Evolutionary conservation across 169 alveolate species (phyloP), one percentile per base, ranked within the genome.

Genomic region (Babesia microti): DNA sequence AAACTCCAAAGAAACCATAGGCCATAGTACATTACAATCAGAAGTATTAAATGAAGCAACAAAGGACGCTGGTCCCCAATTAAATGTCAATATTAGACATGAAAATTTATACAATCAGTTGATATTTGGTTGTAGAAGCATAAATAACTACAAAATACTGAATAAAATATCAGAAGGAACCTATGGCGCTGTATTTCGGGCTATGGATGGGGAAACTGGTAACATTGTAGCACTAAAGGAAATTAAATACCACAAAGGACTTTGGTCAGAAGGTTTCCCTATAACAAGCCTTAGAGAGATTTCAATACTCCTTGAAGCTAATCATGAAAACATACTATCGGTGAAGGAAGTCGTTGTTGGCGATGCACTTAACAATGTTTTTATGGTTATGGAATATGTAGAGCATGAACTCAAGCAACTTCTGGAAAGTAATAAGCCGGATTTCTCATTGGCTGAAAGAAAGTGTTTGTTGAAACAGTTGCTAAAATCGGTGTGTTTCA

Each of bases 101-200:
- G n/a, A n/a, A n/a, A n/a, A n/a, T n/a, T n/a, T n/a, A n/a, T n/a
- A n/a, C n/a, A n/a, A n/a, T n/a, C n/a, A n/a, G n/a, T n/a, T n/a
- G n/a, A n/a, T n/a, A n/a, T n/a, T n/a, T n/a, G n/a, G n/a, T n/a
- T 74, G 85, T 30, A 40, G 85, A 26, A 67, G 58, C 40, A 66
- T 78, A 4, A 79, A 55, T 2, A 78, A 60, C 49, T 93, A 87
- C 66, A 87, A 85, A 71, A 76, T 78, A 61, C 45, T 86, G 42
- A 89, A 88, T 40, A 85, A 85, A 60, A 83, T 93, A 48, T 95
- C 97, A 32, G 91, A 84, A 56, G 98, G 98, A 6, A 90, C 97
- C 0, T 92, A 89, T 66, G 98, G 98, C 26, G 84, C 91, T 24
- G 98, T 92, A 4, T 91, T 84, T 60, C 83, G 87, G 54, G 96